These are phyloP conservation scores for Magnolia changhungtana DNA, from an alignment of 164 flowering plant species.

Conservation along the genomic window DNA sequence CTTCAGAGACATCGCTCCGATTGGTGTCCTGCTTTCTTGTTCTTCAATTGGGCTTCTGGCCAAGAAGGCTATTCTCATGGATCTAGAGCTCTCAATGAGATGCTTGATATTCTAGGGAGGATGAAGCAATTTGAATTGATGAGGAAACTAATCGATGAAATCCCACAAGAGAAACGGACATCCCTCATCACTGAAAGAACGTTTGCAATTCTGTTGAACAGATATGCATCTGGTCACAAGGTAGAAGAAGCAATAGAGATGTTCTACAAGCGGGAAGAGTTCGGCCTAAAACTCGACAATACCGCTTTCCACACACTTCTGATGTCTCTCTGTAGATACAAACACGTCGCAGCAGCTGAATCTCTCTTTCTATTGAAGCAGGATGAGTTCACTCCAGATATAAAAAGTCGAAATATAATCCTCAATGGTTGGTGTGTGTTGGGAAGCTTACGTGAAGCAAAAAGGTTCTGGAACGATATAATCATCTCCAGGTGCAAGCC, in stretches of 20 bases:
- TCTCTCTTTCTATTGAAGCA: slow-evolving; percentile 45
- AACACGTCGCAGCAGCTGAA: slow-evolving; percentile 84
- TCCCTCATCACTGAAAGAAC: slow-evolving; percentile 47
- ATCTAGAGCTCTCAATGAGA: slow-evolving; percentile 46
- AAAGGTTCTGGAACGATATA: slow-evolving; percentile 86
- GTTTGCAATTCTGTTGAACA: slow-evolving; percentile 45
- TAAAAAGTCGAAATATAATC: slow-evolving; percentile 67
- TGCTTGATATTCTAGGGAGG: slow-evolving; percentile 71
- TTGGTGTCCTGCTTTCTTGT: slow-evolving; percentile 58
- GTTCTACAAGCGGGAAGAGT: slow-evolving; percentile 52
- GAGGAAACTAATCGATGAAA: slow-evolving; percentile 68
- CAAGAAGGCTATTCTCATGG: slow-evolving; percentile 33
- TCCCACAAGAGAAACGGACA: slow-evolving; percentile 37
- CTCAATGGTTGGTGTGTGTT: slow-evolving; percentile 90
- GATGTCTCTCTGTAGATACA: slow-evolving; percentile 69
- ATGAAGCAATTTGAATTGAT: slow-evolving; percentile 52
- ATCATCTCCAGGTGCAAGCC: slow-evolving; percentile 59
- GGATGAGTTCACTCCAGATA: slow-evolving; percentile 47
- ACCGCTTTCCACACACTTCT: slow-evolving; percentile 67
- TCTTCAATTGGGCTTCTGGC: slow-evolving; percentile 63
- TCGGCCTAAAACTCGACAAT: slow-evolving; percentile 51
- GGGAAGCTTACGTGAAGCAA: slow-evolving; percentile 68
- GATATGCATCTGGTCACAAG: slow-evolving; percentile 69
- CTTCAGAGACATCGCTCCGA: slow-evolving; percentile 63
- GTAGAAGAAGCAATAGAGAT: slow-evolving; percentile 59